These are phyloP conservation scores for Sphaerosporella brunnea DNA, from an alignment of 495 filamentous ascomycete species.

Conservation along the genomic window DNA sequence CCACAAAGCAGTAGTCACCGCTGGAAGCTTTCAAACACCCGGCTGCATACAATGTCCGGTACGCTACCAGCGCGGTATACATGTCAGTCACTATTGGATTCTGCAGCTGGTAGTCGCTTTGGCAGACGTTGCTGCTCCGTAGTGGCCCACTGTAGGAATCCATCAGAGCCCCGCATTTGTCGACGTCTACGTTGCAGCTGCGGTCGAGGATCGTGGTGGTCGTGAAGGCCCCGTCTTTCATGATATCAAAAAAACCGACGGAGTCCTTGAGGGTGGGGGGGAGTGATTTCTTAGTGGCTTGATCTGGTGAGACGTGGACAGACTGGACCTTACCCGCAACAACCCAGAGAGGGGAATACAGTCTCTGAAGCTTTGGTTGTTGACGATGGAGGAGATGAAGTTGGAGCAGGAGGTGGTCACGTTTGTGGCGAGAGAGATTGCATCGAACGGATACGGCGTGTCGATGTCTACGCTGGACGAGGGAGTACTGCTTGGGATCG, in stretches of 20 bases:
- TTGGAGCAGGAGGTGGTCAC: conserved; percentile 11
- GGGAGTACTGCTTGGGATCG: too few relatives aligned
- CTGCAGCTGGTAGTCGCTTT: conserved; percentile 42
- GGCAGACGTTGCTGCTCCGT: conserved; percentile 39
- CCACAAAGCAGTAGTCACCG: conserved; percentile 60
- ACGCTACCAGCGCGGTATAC: conserved; percentile 54
- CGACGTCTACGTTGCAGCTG: conserved; percentile 14
- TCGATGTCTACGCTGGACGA: too few relatives aligned
- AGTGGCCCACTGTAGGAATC: conserved; percentile 17
- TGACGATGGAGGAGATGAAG: conserved; percentile 17
- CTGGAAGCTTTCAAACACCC: conserved; percentile 48
- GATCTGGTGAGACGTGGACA: background rate
- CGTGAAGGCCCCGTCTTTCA: conserved; percentile 16
- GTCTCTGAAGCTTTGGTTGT: conserved; percentile 11
- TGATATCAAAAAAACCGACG: conserved; percentile 20
- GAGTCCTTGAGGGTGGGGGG: conserved; percentile 17
- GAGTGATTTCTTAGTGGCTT: conserved; percentile 1
- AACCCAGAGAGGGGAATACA: conserved; percentile 22
- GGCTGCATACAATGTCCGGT: conserved; percentile 58
- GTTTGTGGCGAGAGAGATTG: background rate
- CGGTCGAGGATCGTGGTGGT: conserved; percentile 17
- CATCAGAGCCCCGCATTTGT: conserved; percentile 15
- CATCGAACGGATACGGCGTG: too few relatives aligned
- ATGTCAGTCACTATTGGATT: conserved; percentile 57
- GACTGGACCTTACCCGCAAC: conserved; percentile 15